Evolutionary conservation across 441 rosid species (phyloP), one percentile per base, ranked within the genome.

Genomic region (Brassica balearica): DNA sequence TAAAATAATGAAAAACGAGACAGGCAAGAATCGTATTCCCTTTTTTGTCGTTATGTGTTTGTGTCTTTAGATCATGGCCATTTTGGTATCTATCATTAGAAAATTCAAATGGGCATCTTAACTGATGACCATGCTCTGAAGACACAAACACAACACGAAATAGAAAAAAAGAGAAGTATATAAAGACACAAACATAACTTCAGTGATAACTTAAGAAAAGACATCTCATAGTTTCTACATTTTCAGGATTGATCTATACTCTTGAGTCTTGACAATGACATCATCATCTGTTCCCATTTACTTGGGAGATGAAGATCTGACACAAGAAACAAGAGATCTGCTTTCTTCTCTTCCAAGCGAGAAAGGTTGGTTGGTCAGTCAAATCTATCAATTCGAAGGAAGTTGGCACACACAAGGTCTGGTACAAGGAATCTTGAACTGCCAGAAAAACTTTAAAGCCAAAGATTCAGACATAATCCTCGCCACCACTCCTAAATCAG

Each of bases 401-500:
- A 67, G 68, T 61, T 85, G 92, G 96, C 79, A 73, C 67, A 1
- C 73, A 8, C 46, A 79, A 12, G 69, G 85, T 61, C 64, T 82
- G 6, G 63, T 90, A 7, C 78, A 73, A 69, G 84, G 87, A 14
- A 65, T 73, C 41, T 6, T 87, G 6, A 36, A 72, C 14, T 82
- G 86, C 58, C 85, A 87, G 67, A 74, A 77, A 0, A 81, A 81
- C 53, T 88, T 91, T 74, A 71, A 81, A 41, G 87, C 92, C 38
- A 81, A 65, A 9, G 68, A 75, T 43, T 76, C 85, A 0, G 92
- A 88, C 70, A 55, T 87, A 48, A 65, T 88, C 77, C 85, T 92
- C 0, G 83, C 80, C 38, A 83, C 93, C 48, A 71, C 72, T 59
- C 90, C 91, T 1, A 92, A 92, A 74, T 81, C 87, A 41, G 93